Evolutionary conservation across 306 rosid genomes (phyloP), one percentile per base, ranked within the genome.

Genomic region (Senna siamea): DNA sequence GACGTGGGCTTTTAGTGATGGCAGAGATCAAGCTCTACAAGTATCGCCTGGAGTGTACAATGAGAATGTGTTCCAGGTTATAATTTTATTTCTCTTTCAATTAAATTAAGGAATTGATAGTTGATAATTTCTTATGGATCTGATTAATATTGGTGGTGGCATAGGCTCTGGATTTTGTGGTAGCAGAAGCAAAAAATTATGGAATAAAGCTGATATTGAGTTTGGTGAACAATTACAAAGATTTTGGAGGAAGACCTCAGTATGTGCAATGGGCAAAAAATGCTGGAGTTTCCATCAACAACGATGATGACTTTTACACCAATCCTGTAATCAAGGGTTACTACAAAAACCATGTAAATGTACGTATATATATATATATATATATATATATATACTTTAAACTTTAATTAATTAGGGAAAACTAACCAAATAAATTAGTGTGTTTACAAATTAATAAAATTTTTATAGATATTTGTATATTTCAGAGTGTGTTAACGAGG

Each of bases 1-100:
- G 11, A 78, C 89, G 2, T 86, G 89, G 93, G 93, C 84, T 2
- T 89, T 82, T 37, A 84, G 66, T 47, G 93, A 89, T 48, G 93
- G 90, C 50, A 83, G 78, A 10, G 13, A 80, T 65, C 80, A 70
- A 61, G 59, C 90, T 5, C 82, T 86, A 3, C 90, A 82, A 73
- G 52, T 66, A 13, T 84, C 89, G 0, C 85, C 86, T 18, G 79
- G 90, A 6, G 14, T 81, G 20, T 89, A 86, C 50, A 77, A 89
- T 60, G 90, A 86, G 72, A 52, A 7, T 37, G 53, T 76, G 14
- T 86, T 86, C 54, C 79, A 80, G 87, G 93, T 83, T 26, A n/a
- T n/a, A n/a, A n/a, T n/a, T n/a, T n/a, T n/a, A n/a, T n/a, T n/a
- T n/a, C n/a, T n/a, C n/a, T n/a, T n/a, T n/a, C n/a, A n/a, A n/a